Evolutionary conservation across 1,284 basidiomycete species (phyloP).

Genomic region (Moesziomyces sp.): DNA sequence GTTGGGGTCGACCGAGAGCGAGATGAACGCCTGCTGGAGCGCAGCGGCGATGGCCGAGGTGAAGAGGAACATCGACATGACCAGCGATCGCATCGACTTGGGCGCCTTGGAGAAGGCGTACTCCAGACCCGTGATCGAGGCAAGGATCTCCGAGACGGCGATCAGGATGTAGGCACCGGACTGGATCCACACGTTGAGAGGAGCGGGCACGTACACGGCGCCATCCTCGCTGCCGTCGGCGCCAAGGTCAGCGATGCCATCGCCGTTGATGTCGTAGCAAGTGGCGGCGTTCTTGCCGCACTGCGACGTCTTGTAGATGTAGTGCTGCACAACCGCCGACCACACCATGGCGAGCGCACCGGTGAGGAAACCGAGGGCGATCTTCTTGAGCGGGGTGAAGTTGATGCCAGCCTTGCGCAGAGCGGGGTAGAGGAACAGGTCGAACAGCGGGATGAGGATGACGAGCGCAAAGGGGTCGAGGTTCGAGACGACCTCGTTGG

Average conservation of each 20-base stretch:
- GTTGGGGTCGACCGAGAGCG: constrained; percentile 71
- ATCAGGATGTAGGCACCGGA: constrained; percentile 70
- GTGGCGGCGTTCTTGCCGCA: constrained; percentile 69
- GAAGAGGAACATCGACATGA: constrained; percentile 73
- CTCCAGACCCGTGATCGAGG: constrained; percentile 81
- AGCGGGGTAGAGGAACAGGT: constrained; percentile 76
- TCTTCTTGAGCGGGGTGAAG: constrained; percentile 73
- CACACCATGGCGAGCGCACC: constrained; percentile 73
- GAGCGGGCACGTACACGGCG: constrained; percentile 38
- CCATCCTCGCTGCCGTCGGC: constrained; percentile 22
- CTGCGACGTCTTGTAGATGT: constrained; percentile 72
- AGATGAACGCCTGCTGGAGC: constrained; percentile 73
- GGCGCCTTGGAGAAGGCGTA: constrained; percentile 82
- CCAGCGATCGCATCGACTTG: constrained; percentile 69
- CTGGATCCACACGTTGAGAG: constrained; percentile 69
- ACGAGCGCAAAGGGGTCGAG: constrained; percentile 76
- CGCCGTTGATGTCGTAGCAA: constrained; percentile 54
- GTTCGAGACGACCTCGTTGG: constrained; percentile 84
- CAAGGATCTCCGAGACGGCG: constrained; percentile 76
- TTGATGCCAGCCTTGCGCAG: constrained; percentile 76
- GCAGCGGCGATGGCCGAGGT: constrained; percentile 73
- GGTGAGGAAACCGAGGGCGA: constrained; percentile 77
- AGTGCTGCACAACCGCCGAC: constrained; percentile 74
- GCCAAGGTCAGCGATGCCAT: constrained; percentile 34
- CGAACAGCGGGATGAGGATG: constrained; percentile 70